phyloP scores from a whole-genome alignment of 306 rosid species.

The Rosa chinensis region DNA sequence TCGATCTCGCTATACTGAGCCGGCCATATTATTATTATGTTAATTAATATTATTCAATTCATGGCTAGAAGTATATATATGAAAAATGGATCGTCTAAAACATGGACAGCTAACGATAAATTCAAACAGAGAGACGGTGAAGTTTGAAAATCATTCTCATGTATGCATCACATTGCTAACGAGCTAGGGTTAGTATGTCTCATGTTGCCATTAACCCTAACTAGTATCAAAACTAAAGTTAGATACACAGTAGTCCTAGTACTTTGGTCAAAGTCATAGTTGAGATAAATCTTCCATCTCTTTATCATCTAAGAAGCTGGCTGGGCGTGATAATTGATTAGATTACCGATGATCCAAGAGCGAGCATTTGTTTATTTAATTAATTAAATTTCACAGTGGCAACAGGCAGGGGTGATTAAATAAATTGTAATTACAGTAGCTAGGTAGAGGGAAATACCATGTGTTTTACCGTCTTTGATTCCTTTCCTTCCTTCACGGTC shows the following conservation, averaged over 20 bases:
- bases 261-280: conserved; percentile 35
- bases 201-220: conserved; percentile 17
- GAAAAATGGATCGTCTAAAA: too few species aligned
- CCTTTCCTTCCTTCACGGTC: conserved; percentile 74
- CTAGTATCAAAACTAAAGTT: not conserved
- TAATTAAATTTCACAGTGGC: not conserved
- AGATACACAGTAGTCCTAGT: conserved; percentile 13
- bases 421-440: too few species aligned
- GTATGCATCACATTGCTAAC: not conserved
- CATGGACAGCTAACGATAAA: too few species aligned
- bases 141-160: not conserved
- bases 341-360: not conserved
- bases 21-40: too few species aligned
- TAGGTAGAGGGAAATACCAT: too few species aligned
- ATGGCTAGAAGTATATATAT: too few species aligned
- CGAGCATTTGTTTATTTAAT: not conserved
- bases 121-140: not conserved
- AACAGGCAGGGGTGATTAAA: not conserved
- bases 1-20: too few species aligned
- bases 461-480: conserved; percentile 67
- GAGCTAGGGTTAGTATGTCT: conserved; percentile 23
- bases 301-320: not conserved
- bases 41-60: too few species aligned
- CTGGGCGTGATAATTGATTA: not conserved
- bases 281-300: not conserved